Base-by-base conservation (phyloP, 805 yeast genomes). In the Teunomyces pallodes region DNA sequence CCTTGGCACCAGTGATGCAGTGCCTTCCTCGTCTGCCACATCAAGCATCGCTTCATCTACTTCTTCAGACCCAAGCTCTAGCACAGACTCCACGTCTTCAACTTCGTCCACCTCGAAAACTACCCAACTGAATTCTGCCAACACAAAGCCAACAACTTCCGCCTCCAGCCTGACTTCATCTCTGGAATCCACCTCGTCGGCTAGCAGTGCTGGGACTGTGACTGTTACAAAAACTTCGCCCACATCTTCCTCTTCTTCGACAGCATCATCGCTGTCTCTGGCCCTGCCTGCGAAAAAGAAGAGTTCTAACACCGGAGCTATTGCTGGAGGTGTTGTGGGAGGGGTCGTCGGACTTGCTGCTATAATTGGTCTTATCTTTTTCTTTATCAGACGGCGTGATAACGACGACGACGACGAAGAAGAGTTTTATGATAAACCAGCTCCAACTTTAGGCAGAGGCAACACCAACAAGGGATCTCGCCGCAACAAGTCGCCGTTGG, bases 361-460 rank as follows among this genome's bases (percentile, higher is more conserved):
- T 3, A 52, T 70, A 16, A 61, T 54, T 1, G 56, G 54, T 5
- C 53, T 54, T 0, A 51, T 61, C 7, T 65, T 71, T 54, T 69
- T 70, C 54, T 55, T 70, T 42, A 33, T 72, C 16, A 67, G 65
- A 45, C 61, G 61, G 45, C 62, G 77, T 54, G 78, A 79, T 58
- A 86, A 81, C 57, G 72, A 78, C 35, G 85, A 66, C 13, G 70
- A 68, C 41, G 75, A 70, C 36, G 75, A 71, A 49, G 75, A 69
- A 50, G 66, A 60, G 42, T 68, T 54, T 50, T 62, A 53, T 54
- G 65, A 62, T 43, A 62, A 62, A 43, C 38, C 47, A 9, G 30
- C 48, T 9, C 12, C 42, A 2, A 27, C 53, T 5, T 64, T 81
- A 46, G 79, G 80, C 54, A 75, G 84, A 29, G 75, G 75, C 45